Percentiles rank a stretch among this genome's conserved stretches.
These are phyloP conservation scores for Pisolithus microcarpus DNA, from an alignment of 768 basidiomycete genomes.

Conservation along the genomic window DNA sequence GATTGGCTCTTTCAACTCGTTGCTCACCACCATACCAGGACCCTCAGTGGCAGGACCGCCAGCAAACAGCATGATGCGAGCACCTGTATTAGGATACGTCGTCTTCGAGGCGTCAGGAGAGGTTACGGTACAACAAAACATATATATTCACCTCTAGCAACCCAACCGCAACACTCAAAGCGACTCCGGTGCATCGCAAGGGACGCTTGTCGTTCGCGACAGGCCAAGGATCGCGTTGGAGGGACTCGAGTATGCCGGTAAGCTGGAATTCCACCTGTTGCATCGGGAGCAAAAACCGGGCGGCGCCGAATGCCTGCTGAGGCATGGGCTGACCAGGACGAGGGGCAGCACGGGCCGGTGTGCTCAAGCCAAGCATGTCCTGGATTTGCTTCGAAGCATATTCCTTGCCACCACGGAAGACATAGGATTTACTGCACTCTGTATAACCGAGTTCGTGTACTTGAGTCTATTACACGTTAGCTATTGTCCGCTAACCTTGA, in stretches of 20 bases:
- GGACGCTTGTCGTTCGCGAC: slow-evolving; percentile 92
- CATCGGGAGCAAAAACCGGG: slow-evolving; percentile 87
- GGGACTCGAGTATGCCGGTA: slow-evolving; percentile 82
- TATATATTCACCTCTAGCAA: slow-evolving; percentile 62
- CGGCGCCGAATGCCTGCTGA: slow-evolving; percentile 73
- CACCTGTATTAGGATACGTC: slow-evolving; percentile 93
- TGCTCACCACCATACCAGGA: slow-evolving; percentile 93
- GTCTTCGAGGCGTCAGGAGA: slow-evolving; percentile 34
- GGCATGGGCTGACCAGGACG: slow-evolving; percentile 81
- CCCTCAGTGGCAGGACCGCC: slow-evolving; percentile 96
- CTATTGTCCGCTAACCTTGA: neutral
- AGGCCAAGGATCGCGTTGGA: slow-evolving; percentile 93
- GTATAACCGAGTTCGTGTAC: slow-evolving; percentile 97
- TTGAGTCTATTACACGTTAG: slow-evolving; percentile 61
- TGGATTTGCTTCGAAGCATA: slow-evolving; percentile 94
- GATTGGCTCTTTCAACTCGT: slow-evolving; percentile 94
- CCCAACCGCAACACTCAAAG: slow-evolving; percentile 88
- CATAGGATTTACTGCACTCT: slow-evolving; percentile 96
- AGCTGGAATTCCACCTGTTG: slow-evolving; percentile 94
- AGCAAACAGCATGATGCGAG: slow-evolving; percentile 90
- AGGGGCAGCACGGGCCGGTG: slow-evolving; percentile 74
- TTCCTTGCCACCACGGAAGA: slow-evolving; percentile 97
- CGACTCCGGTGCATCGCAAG: slow-evolving; percentile 91
- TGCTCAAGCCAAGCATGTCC: slow-evolving; percentile 86
- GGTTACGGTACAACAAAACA: neutral